A percentile compares a stretch with the other conserved stretches of the same genome.
Evolutionary conservation across 371 early-diverging fungal species (phyloP).

Genomic region (Batkoa obscura): DNA sequence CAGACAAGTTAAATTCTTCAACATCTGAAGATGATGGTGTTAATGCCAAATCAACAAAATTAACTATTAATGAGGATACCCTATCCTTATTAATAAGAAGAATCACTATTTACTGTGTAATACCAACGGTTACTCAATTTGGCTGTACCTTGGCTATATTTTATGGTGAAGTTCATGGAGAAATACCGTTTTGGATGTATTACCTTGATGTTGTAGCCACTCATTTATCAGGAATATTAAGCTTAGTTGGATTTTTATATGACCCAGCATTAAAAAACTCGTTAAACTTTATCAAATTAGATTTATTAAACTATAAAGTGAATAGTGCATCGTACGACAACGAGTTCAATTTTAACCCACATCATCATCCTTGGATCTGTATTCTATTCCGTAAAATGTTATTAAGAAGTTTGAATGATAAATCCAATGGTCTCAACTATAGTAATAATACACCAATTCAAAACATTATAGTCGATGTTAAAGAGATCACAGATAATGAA

Average conservation of each 20-base stretch:
- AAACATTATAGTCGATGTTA: too few relatives aligned
- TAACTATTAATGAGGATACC: background rate
- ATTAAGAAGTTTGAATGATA: too few relatives aligned
- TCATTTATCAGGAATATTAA: background rate
- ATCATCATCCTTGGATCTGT: conserved; percentile 1
- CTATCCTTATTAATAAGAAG: background rate
- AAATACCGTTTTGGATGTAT: background rate
- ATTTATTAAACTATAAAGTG: background rate
- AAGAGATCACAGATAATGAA: too few relatives aligned
- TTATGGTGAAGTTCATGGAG: background rate
- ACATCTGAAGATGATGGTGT: background rate
- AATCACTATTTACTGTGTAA: background rate
- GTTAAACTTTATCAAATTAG: background rate
- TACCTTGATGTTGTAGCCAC: background rate
- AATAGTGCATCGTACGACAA: background rate
- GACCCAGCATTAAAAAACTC: conserved; percentile 1
- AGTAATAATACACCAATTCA: too few relatives aligned
- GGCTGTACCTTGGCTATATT: background rate
- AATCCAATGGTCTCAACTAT: too few relatives aligned
- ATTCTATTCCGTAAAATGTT: background rate
- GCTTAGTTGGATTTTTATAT: background rate
- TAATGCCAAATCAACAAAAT: background rate
- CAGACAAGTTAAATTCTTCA: background rate
- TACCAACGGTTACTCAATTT: background rate
- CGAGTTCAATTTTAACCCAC: background rate